Evolutionary conservation across 2,329 filamentous ascomycete genomes (phyloP).

Genomic region (Calycina marina): DNA sequence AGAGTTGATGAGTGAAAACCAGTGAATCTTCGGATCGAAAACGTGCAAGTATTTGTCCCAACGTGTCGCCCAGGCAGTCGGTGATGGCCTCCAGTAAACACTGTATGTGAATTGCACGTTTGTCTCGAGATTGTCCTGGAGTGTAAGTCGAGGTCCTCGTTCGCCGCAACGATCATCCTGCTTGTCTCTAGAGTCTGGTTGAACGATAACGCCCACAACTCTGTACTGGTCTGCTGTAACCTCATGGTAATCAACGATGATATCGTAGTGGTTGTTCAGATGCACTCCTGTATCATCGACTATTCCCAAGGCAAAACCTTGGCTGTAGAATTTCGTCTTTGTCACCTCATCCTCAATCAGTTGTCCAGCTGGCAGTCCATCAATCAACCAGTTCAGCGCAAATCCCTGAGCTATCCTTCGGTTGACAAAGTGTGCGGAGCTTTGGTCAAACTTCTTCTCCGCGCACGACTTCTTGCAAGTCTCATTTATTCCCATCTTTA

Average conservation of each 20-base stretch:
- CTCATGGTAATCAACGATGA: slow-evolving; percentile 81
- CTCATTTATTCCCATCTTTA: slow-evolving; percentile 77
- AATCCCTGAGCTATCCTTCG: slow-evolving; percentile 71
- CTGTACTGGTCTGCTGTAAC: slow-evolving; percentile 59
- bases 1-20: slow-evolving; percentile 96
- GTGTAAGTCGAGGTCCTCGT: slow-evolving; percentile 39
- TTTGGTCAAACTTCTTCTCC: slow-evolving; percentile 47
- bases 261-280: slow-evolving; percentile 94
- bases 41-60: slow-evolving; percentile 99
- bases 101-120: slow-evolving; percentile 80
- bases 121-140: slow-evolving; percentile 49
- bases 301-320: slow-evolving; percentile 71
- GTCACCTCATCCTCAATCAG: slow-evolving; percentile 63
- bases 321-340: slow-evolving; percentile 71
- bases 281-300: slow-evolving; percentile 39
- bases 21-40: slow-evolving; percentile 95
- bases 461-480: slow-evolving; percentile 71
- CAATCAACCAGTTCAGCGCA: slow-evolving; percentile 89
- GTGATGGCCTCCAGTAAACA: slow-evolving; percentile 73
- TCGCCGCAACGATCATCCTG: slow-evolving; percentile 45
- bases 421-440: slow-evolving; percentile 67
- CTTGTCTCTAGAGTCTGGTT: slow-evolving; percentile 59
- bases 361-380: slow-evolving; percentile 84
- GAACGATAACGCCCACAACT: slow-evolving; percentile 83
- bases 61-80: slow-evolving; percentile 84